Conservation (phyloP, 2,329 filamentous ascomycete species). For the Aaosphaeria arxii region DNA sequence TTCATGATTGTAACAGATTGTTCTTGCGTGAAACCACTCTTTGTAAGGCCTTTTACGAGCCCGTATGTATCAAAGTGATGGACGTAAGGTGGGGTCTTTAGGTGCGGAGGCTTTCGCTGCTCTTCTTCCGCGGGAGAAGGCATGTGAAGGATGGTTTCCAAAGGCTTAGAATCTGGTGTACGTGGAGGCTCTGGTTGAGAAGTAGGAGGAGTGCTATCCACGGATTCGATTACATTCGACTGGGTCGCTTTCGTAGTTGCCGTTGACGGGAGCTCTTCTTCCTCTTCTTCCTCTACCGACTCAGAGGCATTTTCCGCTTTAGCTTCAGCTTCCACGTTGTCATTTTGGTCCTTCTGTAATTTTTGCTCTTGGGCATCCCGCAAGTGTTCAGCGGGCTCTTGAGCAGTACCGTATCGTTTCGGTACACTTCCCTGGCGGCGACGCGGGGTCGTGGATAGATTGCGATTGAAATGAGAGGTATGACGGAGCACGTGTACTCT, state of each 20-base stretch:
- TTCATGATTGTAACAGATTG: constrained; percentile 92
- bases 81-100: constrained; percentile 74
- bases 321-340: constrained; percentile 2
- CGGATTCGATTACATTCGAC: constrained; percentile 10
- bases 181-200: constrained; percentile 19
- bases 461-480: constrained; percentile 14
- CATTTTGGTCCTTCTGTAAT: neutral
- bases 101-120: constrained; percentile 59
- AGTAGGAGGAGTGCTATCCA: constrained; percentile 3
- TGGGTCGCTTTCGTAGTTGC: constrained; percentile 8
- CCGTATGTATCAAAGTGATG: constrained; percentile 97
- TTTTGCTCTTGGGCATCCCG: constrained; percentile 7
- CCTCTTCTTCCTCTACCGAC: constrained; percentile 16
- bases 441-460: constrained; percentile 28
- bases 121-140: constrained; percentile 36
- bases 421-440: constrained; percentile 24
- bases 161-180: constrained; percentile 26
- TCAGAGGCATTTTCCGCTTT: constrained; percentile 3
- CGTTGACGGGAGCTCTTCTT: constrained; percentile 18
- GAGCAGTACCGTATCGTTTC: constrained; percentile 47
- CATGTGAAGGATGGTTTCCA: constrained; percentile 43
- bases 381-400: constrained; percentile 44
- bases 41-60: constrained; percentile 75
- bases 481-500: constrained; percentile 14
- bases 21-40: constrained; percentile 65